phyloP scores from a whole-genome alignment of 1,284 basidiomycete genomes.

The Paramarasmius palmivorus region DNA sequence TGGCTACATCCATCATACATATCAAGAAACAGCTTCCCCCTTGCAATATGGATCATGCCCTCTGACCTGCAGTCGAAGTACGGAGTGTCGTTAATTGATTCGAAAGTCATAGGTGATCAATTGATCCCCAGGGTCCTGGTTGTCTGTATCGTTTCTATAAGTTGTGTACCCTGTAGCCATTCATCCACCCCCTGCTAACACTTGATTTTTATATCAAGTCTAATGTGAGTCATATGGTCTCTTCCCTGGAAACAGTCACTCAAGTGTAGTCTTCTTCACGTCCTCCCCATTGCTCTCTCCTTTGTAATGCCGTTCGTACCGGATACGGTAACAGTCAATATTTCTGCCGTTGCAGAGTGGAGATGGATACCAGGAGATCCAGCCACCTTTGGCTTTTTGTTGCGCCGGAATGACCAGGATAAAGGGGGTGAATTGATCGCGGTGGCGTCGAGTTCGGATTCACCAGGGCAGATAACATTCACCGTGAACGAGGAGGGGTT shows the following conservation, averaged over 20 bases:
- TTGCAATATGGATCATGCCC: too few species aligned
- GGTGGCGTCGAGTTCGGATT: background rate
- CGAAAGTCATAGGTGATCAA: too few species aligned
- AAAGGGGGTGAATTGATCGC: slow-evolving; percentile 1
- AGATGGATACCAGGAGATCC: background rate
- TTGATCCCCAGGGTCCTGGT: too few species aligned
- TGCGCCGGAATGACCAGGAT: slow-evolving; percentile 1
- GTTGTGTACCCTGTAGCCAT: too few species aligned
- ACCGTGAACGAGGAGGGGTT: background rate
- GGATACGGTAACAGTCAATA: background rate
- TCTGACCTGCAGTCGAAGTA: too few species aligned
- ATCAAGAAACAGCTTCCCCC: too few species aligned
- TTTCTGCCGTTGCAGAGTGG: background rate
- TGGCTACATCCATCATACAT: too few species aligned
- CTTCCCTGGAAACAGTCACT: too few species aligned
- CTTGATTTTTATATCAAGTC: too few species aligned
- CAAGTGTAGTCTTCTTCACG: background rate
- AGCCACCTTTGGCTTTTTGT: background rate
- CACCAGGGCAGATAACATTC: background rate
- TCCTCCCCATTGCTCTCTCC: background rate
- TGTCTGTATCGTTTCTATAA: too few species aligned
- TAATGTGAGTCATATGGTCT: background rate
- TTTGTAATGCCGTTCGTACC: background rate
- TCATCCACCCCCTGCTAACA: too few species aligned
- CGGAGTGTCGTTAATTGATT: too few species aligned